Evolutionary conservation across 2,329 filamentous ascomycete species (phyloP), one percentile per base, ranked within the genome.

Genomic region (Penicillium sp.): DNA sequence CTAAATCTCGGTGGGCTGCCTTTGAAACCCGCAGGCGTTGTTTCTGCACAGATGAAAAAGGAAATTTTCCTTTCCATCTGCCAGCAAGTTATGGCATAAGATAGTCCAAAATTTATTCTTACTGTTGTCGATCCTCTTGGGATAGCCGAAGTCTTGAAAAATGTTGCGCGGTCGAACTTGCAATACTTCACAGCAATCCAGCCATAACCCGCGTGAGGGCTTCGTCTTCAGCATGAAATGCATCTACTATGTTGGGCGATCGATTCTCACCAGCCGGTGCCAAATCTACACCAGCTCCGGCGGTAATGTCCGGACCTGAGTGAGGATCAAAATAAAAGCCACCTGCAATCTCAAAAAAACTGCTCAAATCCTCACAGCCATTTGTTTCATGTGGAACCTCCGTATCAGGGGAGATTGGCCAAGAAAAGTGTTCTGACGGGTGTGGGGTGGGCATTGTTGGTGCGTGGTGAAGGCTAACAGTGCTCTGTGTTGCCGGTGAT

Each of bases 341-440:
- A 0, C 83, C 84, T 0, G 83, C 83, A 49, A 84, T 81, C 61
- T 86, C 84, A 56, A 86, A 86, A 56, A 86, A 72, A 56, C 76
- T 84, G 5, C 83, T 85, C 42, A 86, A 66, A 60, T 86, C 83
- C 54, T 82, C 71, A 34, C 74, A 73, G 22, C 57, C 61, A 27
- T 68, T 68, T 0, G 61, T 51, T 22, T 65, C 58, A 1, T 47
- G 29, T 6, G 56, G 56, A 3, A 22, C 40, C 1, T 52, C 21
- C 9, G 53, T 54, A 21, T 36, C 49, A 7, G 62, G 58, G 4
- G 65, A 63, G 8, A 59, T 34, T 24, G 62, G 48, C 66, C 62
- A 67, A 2, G 61, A 40, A 14, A 57, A 49, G 1, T 43, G 39
- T 1, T 55, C 58, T 13, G 58, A 49, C 1, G 43, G 53, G 22